Percentiles rank a stretch among this genome's conserved stretches.
These are phyloP conservation scores for Lignosus rhinocerotis DNA, from an alignment of 1,284 basidiomycete species.

Conservation along the genomic window DNA sequence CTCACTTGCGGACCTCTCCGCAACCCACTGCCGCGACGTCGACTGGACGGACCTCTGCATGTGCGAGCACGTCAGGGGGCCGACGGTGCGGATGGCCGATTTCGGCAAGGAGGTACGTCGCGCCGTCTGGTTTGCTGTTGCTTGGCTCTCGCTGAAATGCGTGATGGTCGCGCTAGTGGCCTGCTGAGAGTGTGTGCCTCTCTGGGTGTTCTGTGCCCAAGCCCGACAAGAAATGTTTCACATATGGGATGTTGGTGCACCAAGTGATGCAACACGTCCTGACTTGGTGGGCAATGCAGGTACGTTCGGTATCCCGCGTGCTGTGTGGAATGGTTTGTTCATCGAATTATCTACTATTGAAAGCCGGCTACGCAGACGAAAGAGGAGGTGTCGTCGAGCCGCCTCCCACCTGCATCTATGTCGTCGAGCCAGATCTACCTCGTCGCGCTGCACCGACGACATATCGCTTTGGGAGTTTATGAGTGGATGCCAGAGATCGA, in stretches of 20 bases:
- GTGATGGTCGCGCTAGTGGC: neutral
- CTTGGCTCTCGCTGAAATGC: neutral
- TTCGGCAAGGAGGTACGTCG: neutral
- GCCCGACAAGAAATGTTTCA: neutral
- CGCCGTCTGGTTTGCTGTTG: neutral
- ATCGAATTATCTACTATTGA: neutral
- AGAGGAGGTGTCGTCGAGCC: neutral
- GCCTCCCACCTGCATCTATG: neutral
- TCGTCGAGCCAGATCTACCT: neutral
- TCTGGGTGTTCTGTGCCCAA: neutral
- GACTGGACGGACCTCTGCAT: neutral
- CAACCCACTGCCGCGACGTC: neutral
- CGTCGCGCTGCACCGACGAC: neutral
- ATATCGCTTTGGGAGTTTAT: neutral
- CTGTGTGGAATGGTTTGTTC: neutral
- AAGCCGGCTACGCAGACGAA: neutral
- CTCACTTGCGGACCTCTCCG: neutral
- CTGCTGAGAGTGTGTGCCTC: neutral
- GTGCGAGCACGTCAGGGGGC: neutral
- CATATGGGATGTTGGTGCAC: neutral
- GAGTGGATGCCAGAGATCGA: slow-evolving; percentile 8
- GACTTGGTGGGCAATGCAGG: slow-evolving; percentile 4
- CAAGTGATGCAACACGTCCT: neutral
- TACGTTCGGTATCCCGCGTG: neutral
- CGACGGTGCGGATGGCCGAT: slow-evolving; percentile 1